Conservation (phyloP, 257 asterid species). For the Verbascum thapsus region DNA sequence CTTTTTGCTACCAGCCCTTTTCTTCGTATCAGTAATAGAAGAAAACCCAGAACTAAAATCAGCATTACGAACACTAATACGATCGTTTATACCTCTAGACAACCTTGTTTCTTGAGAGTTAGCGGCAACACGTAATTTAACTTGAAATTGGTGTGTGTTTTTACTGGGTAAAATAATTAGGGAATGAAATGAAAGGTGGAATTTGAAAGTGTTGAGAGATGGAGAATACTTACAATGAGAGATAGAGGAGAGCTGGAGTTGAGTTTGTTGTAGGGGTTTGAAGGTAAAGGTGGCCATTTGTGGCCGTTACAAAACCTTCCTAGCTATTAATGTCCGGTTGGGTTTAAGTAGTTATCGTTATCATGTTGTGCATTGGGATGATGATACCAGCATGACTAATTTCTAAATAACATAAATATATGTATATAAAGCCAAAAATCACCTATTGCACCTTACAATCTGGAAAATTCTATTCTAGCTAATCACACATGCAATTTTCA, state of each 20-base stretch:
- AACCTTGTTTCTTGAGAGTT: slow-evolving; percentile 32
- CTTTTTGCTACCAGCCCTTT: slow-evolving; percentile 26
- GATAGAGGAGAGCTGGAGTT: slow-evolving; percentile 51
- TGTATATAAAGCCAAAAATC: no score
- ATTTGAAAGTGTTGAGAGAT: slow-evolving; percentile 41
- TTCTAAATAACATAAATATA: no score
- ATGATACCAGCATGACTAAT: no score
- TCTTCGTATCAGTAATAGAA: slow-evolving; percentile 30
- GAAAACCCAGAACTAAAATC: slow-evolving; percentile 48
- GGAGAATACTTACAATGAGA: slow-evolving; percentile 47
- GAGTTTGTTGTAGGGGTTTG: slow-evolving; percentile 55
- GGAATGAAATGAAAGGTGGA: slow-evolving; percentile 29
- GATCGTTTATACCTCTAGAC: no score
- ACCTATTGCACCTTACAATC: no score
- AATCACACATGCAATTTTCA: no score
- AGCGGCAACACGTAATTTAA: slow-evolving; percentile 41
- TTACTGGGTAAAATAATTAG: slow-evolving; percentile 23
- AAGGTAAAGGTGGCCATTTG: slow-evolving; percentile 52
- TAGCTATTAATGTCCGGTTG: slow-evolving; percentile 7
- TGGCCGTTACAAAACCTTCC: slow-evolving; percentile 42
- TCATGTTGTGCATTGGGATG: no score
- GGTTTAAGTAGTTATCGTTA: not conserved
- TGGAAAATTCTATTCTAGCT: no score
- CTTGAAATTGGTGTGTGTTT: slow-evolving; percentile 24
- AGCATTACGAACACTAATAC: slow-evolving; percentile 19